Conservation (phyloP, 306 rosid species). For the Cucumis hystrix region DNA sequence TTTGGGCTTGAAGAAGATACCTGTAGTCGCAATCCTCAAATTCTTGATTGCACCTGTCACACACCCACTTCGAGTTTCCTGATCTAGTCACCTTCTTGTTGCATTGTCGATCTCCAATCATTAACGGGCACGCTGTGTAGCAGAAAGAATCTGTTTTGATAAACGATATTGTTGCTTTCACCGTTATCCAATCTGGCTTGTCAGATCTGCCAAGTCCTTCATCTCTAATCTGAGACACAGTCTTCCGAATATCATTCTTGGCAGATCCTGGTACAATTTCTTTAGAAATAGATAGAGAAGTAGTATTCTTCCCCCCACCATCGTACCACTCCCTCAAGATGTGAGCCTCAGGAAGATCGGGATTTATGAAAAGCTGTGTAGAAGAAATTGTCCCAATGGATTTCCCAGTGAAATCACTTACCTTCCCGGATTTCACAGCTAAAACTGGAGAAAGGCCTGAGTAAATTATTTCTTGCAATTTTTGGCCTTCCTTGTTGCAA, state of each 20-base stretch:
- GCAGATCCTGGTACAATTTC: constrained; percentile 47
- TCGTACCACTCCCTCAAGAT: constrained; percentile 73
- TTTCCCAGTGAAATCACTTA: constrained; percentile 84
- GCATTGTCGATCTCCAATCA: constrained; percentile 93
- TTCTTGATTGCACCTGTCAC: constrained; percentile 92
- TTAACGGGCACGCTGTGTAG: constrained; percentile 90
- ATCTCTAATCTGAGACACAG: constrained; percentile 81
- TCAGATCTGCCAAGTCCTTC: constrained; percentile 91
- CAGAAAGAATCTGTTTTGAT: constrained; percentile 80
- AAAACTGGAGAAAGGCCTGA: constrained; percentile 53
- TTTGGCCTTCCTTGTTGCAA: constrained; percentile 92
- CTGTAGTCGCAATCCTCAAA: constrained; percentile 87
- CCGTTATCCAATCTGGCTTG: constrained; percentile 89
- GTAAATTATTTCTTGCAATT: constrained; percentile 60
- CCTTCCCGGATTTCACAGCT: constrained; percentile 90
- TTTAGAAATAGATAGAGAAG: constrained; percentile 65
- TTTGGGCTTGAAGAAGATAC: constrained; percentile 96
- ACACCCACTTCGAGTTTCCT: constrained; percentile 53
- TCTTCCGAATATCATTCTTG: constrained; percentile 74
- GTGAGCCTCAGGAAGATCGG: constrained; percentile 60
- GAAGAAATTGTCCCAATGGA: constrained; percentile 79
- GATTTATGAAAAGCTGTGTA: constrained; percentile 79
- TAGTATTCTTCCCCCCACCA: constrained; percentile 51
- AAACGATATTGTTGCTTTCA: constrained; percentile 72
- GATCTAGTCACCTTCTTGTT: constrained; percentile 68